phyloP scores from a whole-genome alignment of 306 rosid genomes.

The Argentina anserina region DNA sequence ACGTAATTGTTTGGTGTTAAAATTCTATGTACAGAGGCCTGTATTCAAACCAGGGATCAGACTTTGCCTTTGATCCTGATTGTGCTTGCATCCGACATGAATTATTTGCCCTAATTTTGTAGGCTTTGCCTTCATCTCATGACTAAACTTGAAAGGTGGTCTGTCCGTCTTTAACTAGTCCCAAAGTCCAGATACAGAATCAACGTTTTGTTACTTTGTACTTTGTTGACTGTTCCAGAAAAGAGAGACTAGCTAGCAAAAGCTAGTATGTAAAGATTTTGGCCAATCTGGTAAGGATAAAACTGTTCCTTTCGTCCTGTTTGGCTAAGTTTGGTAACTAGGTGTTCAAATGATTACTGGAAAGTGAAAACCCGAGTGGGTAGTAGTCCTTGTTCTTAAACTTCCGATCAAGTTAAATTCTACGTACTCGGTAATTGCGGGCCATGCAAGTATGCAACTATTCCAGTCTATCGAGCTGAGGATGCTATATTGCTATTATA shows the following conservation, averaged over 20 bases:
- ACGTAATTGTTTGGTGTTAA: conserved; percentile 28
- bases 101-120: neutral
- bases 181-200: neutral
- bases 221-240: neutral
- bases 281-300: neutral
- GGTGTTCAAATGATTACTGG: neutral
- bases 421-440: neutral
- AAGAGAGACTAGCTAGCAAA: neutral
- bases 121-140: neutral
- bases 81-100: neutral
- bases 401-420: neutral
- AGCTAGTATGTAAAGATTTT: neutral
- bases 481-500: neutral
- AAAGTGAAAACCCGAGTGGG: neutral
- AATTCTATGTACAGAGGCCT: conserved; percentile 30
- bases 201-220: neutral
- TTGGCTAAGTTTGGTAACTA: neutral
- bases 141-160: neutral
- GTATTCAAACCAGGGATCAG: conserved; percentile 5
- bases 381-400: neutral
- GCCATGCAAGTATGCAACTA: conserved; percentile 4
- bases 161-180: neutral
- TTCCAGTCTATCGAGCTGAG: neutral
- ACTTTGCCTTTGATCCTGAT: conserved; percentile 7
- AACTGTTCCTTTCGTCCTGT: neutral